phyloP scores from a whole-genome alignment of 2,329 filamentous ascomycete genomes.

The Ophiostoma populinum region DNA sequence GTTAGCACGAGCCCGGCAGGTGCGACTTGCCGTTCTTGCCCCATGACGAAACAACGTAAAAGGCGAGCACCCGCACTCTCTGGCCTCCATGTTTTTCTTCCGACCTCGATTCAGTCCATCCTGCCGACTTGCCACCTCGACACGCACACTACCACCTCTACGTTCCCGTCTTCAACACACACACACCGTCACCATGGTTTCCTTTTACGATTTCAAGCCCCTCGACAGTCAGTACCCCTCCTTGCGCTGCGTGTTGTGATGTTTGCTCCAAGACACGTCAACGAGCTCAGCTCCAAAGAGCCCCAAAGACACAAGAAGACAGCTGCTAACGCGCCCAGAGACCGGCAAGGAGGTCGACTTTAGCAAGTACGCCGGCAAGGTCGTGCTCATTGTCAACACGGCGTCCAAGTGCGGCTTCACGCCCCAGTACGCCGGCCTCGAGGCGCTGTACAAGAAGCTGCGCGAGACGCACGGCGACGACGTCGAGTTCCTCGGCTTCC shows the following conservation, averaged over 20 bases:
- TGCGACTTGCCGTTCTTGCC: no score
- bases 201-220: slow-evolving; percentile 72
- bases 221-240: slow-evolving; percentile 45
- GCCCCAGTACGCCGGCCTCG: slow-evolving; percentile 79
- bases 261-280: neutral
- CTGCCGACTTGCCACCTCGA: no score
- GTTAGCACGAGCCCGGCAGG: no score
- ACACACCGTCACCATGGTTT: slow-evolving; percentile 35
- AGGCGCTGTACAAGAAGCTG: slow-evolving; percentile 72
- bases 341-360: slow-evolving; percentile 58
- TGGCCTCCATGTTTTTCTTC: no score
- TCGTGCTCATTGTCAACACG: slow-evolving; percentile 91
- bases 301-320: no score
- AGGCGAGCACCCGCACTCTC: no score
- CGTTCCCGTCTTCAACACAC: neutral
- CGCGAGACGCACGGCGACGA: slow-evolving; percentile 52
- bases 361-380: slow-evolving; percentile 65
- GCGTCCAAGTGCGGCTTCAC: slow-evolving; percentile 99
- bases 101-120: no score
- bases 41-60: no score
- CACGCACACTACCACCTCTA: neutral
- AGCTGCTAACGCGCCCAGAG: slow-evolving; percentile 29
- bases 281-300: neutral
- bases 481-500: slow-evolving; percentile 85
- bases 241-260: no score